These are phyloP conservation scores for Vitis labrusca DNA, from an alignment of 164 flowering plant species.

Conservation along the genomic window DNA sequence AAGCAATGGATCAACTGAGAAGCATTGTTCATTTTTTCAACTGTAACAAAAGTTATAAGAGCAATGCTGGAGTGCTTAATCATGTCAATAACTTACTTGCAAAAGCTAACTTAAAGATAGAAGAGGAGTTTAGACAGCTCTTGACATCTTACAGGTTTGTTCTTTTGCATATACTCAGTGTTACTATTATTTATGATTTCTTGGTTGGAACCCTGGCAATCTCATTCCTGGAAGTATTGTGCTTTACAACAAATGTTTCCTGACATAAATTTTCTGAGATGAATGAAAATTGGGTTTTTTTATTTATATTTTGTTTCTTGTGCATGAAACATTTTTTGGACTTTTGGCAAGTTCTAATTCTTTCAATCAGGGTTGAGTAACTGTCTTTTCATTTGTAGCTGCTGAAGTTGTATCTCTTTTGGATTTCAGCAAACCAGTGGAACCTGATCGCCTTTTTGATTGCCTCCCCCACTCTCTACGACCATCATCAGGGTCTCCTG, in stretches of 20 bases:
- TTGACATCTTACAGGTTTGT: constrained; percentile 76
- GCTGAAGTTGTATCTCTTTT: neutral
- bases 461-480: constrained; percentile 78
- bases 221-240: too few relatives aligned
- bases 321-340: too few relatives aligned
- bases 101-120: constrained; percentile 84
- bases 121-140: constrained; percentile 83
- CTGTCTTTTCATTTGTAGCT: too few relatives aligned
- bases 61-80: constrained; percentile 75
- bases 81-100: constrained; percentile 75
- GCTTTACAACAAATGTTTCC: too few relatives aligned
- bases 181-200: neutral
- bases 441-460: constrained; percentile 90
- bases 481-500: constrained; percentile 75
- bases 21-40: constrained; percentile 67
- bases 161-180: neutral
- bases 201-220: neutral
- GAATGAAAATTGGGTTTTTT: too few relatives aligned
- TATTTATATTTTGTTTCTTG: too few relatives aligned
- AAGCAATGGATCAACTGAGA: constrained; percentile 87
- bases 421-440: constrained; percentile 85
- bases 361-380: too few relatives aligned
- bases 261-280: too few relatives aligned
- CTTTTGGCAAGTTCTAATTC: too few relatives aligned
- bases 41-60: constrained; percentile 71